Base-by-base conservation (phyloP, 2,329 filamentous ascomycete genomes). In the Phaeosphaeriaceae sp. region DNA sequence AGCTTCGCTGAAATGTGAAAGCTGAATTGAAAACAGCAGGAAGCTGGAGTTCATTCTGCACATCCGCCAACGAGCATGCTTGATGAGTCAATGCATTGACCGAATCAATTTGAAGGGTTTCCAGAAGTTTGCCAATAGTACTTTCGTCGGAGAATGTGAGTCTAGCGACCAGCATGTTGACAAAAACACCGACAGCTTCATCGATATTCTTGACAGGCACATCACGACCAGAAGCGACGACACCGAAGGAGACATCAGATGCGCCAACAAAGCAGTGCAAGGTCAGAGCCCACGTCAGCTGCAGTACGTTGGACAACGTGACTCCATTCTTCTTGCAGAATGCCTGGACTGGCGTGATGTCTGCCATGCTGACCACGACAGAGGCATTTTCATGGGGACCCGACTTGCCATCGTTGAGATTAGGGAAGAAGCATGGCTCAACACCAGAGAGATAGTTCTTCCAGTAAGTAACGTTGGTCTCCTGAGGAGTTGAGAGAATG, bases 121-220 rank as follows among this genome's bases (percentile, higher is more conserved):
- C 78, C 0, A 84, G 72, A 0, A 80, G 68, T 11, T 81, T 77
- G 1, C 67, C 57, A 10, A 85, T 66, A 13, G 69, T 47, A 66
- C 75, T 53, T 47, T 76, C 54, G 65, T 72, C 53, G 48, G 71
- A 55, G 68, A 83, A 62, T 54, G 75, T 67, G 3, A 85, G 74
- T 6, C 81, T 79, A 57, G 80, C 85, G 47, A 84, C 81, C 2
- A 87, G 77, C 80, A 86, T 85, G 53, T 85, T 85, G 57, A 86
- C 83, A 48, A 86, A 83, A 10, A 80, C 77, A 0, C 85, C 85
- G 11, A 84, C 78, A 1, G 83, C 80, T 2, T 81, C 75, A 2
- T 82, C 76, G 11, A 86, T 81, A 0, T 80, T 78, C 2, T 77
- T 71, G 0, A 87, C 74, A 1, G 83, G 79, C 3, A 82, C 77